Evolutionary conservation across 805 yeast species (phyloP), one percentile per base, ranked within the genome.

Genomic region (Saccharomyces kudriavzevii): DNA sequence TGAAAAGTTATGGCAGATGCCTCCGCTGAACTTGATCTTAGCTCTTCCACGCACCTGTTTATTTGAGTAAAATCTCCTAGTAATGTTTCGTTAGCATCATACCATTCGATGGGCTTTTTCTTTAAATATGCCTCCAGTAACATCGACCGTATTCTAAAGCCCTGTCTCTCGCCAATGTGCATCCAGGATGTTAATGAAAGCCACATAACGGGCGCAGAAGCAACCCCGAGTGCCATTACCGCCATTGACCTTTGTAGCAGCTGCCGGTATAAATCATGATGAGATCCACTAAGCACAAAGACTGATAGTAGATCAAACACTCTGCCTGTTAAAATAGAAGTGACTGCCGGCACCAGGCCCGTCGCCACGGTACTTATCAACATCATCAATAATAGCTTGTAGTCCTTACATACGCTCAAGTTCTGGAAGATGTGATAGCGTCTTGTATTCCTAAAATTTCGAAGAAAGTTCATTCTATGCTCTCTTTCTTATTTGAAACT

Each of bases 11-110:
- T 60, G 0, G 87, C 89, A 17, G 83, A 63, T 2, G 84, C 79
- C 62, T 86, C 91, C 2, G 92, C 81, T 4, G 81, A 74, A 1
- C 90, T 87, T 0, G 79, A 69, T 63, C 94, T 72, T 48, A 81
- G 64, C 60, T 89, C 95, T 68, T 89, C 94, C 27, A 87, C 73
- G 63, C 90, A 81, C 60, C 96, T 68, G 70, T 85, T 85, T 6
- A 81, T 67, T 63, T 83, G 90, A 6, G 84, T 74, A 13, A 85
- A 61, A 24, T 80, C 78, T 8, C 96, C 96, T 59, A 81, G 74
- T 1, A 84, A 58, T 43, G 81, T 78, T 1, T 73, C 70, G 50
- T 77, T 76, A 0, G 64, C 60, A 53, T 89, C 96, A 61, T 78
- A 83, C 94, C 94, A 88, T 20, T 70, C 68, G 29, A 81, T 62